A percentile compares a stretch with the other conserved stretches of the same genome.
Evolutionary conservation across 768 basidiomycete species (phyloP).

Genomic region (Royoungia palumana): DNA sequence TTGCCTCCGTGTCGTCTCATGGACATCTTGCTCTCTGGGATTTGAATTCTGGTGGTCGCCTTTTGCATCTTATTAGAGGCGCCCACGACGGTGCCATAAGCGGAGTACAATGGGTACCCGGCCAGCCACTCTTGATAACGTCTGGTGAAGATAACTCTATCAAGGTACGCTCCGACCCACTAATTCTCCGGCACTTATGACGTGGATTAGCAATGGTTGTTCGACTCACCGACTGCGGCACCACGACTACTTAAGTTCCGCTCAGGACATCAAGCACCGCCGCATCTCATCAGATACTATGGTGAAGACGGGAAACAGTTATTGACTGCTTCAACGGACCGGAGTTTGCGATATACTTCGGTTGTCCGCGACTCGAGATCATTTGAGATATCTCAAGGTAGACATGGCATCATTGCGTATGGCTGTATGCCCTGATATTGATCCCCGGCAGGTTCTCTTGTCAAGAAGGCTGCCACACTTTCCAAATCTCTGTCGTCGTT

Average conservation of each 20-base stretch:
- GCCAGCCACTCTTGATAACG: constrained; percentile 86
- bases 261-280: constrained; percentile 88
- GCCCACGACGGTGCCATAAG: constrained; percentile 87
- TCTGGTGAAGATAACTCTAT: constrained; percentile 94
- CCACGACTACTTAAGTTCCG: constrained; percentile 90
- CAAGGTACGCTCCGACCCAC: constrained; percentile 53
- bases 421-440: constrained; percentile 1
- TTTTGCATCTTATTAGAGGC: constrained; percentile 81
- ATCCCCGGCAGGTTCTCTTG: constrained; percentile 62
- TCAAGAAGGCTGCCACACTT: constrained; percentile 73
- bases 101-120: constrained; percentile 86
- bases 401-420: constrained; percentile 1
- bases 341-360: constrained; percentile 84
- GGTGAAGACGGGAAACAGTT: constrained; percentile 97
- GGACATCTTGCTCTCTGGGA: constrained; percentile 96
- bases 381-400: constrained; percentile 92
- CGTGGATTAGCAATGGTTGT: constrained; percentile 85
- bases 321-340: constrained; percentile 84
- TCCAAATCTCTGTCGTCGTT: constrained; percentile 78
- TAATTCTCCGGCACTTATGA: constrained; percentile 4
- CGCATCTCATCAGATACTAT: constrained; percentile 90
- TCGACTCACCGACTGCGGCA: constrained; percentile 83
- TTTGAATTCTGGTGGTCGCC: constrained; percentile 72
- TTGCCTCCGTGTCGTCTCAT: constrained; percentile 81
- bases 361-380: constrained; percentile 94